These are phyloP conservation scores for Rauvolfia tetraphylla DNA, from an alignment of 257 asterid genomes.

Conservation along the genomic window DNA sequence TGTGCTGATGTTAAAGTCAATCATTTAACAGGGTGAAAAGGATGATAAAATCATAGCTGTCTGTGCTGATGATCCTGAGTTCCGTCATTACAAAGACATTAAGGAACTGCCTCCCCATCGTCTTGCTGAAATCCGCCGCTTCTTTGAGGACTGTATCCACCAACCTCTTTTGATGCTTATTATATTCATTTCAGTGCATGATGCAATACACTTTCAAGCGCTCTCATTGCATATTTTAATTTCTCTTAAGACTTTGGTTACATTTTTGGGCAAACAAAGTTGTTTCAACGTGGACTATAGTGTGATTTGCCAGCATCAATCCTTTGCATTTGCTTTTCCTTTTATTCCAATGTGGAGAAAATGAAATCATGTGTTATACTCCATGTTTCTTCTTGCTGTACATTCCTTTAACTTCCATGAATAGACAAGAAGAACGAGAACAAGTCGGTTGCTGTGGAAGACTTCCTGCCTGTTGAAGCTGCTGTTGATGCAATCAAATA, in stretches of 20 bases:
- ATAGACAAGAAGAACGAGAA: slow-evolving; percentile 87
- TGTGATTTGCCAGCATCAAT: neutral
- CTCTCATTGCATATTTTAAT: neutral
- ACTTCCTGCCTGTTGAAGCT: slow-evolving; percentile 68
- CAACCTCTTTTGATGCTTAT: neutral
- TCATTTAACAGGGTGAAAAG: slow-evolving; percentile 63
- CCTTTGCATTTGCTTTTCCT: neutral
- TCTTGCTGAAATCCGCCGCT: slow-evolving; percentile 91
- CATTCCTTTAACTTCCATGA: slow-evolving; percentile 34
- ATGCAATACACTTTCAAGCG: neutral
- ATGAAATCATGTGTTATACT: neutral
- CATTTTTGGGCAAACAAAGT: neutral
- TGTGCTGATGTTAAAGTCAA: neutral
- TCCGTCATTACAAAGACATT: slow-evolving; percentile 69
- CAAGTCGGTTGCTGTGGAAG: slow-evolving; percentile 79
- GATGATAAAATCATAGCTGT: slow-evolving; percentile 92
- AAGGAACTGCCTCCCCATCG: slow-evolving; percentile 83
- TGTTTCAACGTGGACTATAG: neutral
- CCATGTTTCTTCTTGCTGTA: neutral
- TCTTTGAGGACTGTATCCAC: slow-evolving; percentile 92
- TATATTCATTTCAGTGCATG: neutral
- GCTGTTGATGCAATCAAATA: slow-evolving; percentile 66
- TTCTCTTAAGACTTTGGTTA: too few relatives aligned
- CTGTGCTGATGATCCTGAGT: slow-evolving; percentile 92
- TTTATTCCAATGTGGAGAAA: neutral